These are phyloP conservation scores for Colletotrichum chlorophyti DNA, from an alignment of 2,329 filamentous ascomycete genomes.

Conservation along the genomic window DNA sequence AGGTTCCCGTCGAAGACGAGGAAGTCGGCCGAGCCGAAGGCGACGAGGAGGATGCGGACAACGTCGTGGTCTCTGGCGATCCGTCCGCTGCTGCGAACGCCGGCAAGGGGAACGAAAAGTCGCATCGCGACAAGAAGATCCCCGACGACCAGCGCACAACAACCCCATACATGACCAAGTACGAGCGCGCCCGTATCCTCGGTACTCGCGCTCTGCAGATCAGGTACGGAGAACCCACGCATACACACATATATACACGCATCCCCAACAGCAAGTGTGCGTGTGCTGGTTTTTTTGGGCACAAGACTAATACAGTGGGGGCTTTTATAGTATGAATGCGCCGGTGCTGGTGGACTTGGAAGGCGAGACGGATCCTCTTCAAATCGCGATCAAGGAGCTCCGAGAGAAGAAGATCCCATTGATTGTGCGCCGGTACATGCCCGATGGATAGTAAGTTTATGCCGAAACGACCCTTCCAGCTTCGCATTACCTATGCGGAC, in stretches of 20 bases:
- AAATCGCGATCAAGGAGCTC: slow-evolving; percentile 97
- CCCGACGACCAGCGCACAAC: slow-evolving; percentile 86
- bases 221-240: slow-evolving; percentile 64
- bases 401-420: slow-evolving; percentile 98
- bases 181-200: slow-evolving; percentile 91
- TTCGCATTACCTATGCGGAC: not conserved
- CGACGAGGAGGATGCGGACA: slow-evolving; percentile 63
- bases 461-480: not conserved
- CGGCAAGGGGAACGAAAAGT: slow-evolving; percentile 60
- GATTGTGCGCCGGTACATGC: slow-evolving; percentile 93
- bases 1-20: slow-evolving; percentile 57
- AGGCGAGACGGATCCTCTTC: slow-evolving; percentile 95
- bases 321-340: slow-evolving; percentile 92
- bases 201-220: slow-evolving; percentile 95
- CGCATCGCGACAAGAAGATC: slow-evolving; percentile 84
- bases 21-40: slow-evolving; percentile 61
- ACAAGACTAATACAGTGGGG: slow-evolving; percentile 29
- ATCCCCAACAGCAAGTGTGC: no score
- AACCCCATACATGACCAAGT: slow-evolving; percentile 99
- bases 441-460: slow-evolving; percentile 94
- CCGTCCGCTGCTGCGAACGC: slow-evolving; percentile 64
- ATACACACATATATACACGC: no score
- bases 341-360: slow-evolving; percentile 96
- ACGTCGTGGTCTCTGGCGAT: slow-evolving; percentile 68
- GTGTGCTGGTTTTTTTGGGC: no score